phyloP scores from a whole-genome alignment of 2,329 filamentous ascomycete species.

The Sporothrix globosa region DNA sequence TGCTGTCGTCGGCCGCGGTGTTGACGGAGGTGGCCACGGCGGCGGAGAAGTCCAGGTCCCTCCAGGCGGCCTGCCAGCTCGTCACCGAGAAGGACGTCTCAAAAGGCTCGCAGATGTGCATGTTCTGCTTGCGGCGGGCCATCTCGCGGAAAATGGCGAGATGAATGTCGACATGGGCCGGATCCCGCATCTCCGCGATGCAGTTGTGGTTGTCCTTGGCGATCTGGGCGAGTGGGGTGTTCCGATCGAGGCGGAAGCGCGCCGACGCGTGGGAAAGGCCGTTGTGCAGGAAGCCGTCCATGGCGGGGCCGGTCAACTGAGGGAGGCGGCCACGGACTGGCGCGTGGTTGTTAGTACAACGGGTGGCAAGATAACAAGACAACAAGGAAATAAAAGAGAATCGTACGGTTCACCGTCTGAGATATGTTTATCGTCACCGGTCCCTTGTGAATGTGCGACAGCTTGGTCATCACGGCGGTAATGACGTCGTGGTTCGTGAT shows the following conservation, averaged over 20 bases:
- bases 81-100: conserved; percentile 23
- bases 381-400: background rate
- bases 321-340: conserved; percentile 29
- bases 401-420: conserved; percentile 26
- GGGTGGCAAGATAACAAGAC: background rate
- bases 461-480: conserved; percentile 12
- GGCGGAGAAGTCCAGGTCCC: conserved; percentile 23
- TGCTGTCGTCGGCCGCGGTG: background rate
- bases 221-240: conserved; percentile 25
- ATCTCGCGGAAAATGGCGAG: conserved; percentile 30
- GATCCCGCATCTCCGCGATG: background rate
- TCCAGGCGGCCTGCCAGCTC: conserved; percentile 29
- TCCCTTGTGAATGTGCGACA: conserved; percentile 16
- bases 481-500: conserved; percentile 29
- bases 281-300: conserved; percentile 29
- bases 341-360: too few relatives aligned
- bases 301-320: conserved; percentile 7
- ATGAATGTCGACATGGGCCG: background rate
- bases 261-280: background rate
- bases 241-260: conserved; percentile 9
- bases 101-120: conserved; percentile 30
- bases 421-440: background rate
- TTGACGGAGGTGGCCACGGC: background rate
- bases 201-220: conserved; percentile 24
- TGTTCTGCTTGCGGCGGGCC: conserved; percentile 19